A percentile compares a stretch with the other conserved stretches of the same genome.
Conservation (phyloP, 78 protist genomes). For the Guillardia theta region DNA sequence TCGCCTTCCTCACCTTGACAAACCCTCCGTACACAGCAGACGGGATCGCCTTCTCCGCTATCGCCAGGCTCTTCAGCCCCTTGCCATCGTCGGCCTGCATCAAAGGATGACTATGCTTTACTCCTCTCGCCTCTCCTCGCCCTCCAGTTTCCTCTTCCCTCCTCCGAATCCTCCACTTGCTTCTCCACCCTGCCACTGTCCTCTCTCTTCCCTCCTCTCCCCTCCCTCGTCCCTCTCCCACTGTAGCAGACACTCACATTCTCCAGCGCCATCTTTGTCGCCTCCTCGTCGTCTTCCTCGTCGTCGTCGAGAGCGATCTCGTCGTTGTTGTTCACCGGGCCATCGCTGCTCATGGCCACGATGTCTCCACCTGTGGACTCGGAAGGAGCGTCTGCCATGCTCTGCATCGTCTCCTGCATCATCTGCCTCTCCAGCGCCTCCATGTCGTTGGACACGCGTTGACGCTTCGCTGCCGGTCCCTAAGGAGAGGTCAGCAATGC, state of each 20-base stretch:
- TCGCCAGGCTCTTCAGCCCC: too few relatives aligned
- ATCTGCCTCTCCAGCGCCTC: neutral
- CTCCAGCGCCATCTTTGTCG: too few relatives aligned
- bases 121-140: neutral
- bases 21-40: neutral
- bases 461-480: neutral
- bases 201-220: neutral
- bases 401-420: neutral
- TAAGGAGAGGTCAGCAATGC: neutral
- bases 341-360: neutral
- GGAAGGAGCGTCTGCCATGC: neutral
- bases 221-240: neutral
- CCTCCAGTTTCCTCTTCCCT: neutral
- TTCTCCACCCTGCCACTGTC: neutral
- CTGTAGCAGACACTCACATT: neutral
- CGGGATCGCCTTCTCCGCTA: too few relatives aligned
- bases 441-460: neutral
- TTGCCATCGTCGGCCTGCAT: neutral
- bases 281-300: neutral
- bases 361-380: neutral
- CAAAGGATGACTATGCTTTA: too few relatives aligned
- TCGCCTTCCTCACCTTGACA: neutral
- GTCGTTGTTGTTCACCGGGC: neutral
- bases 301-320: constrained; percentile 46
- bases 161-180: neutral